Evolutionary conservation across 768 basidiomycete genomes (phyloP).

Genomic region (Tylopilus sp.): DNA sequence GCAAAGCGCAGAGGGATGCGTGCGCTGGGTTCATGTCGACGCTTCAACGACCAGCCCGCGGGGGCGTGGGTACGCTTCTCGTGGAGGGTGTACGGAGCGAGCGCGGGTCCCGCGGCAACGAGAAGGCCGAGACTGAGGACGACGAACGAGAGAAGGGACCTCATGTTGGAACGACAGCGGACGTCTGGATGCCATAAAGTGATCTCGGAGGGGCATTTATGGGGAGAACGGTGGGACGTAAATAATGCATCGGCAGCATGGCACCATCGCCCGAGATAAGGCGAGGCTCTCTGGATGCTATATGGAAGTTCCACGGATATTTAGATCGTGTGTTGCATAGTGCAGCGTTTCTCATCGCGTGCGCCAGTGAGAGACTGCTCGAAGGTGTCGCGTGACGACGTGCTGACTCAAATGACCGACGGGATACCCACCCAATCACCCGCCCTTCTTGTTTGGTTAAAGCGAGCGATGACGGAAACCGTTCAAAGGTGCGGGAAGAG

Average conservation of each 20-base stretch:
- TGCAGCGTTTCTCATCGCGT: neutral
- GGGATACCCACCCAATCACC: neutral
- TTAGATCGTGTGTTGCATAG: neutral
- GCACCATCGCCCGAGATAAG: neutral
- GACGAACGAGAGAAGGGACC: slow-evolving; percentile 10
- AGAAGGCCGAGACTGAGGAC: neutral
- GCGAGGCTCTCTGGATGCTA: neutral
- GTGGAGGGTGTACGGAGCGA: slow-evolving; percentile 25
- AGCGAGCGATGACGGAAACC: neutral
- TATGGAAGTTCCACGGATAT: neutral
- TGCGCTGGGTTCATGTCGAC: slow-evolving; percentile 30
- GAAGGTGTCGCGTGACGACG: neutral
- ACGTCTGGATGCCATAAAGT: neutral
- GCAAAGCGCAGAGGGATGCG: slow-evolving; percentile 29
- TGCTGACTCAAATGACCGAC: neutral
- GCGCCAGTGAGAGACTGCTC: neutral
- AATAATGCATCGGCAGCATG: neutral
- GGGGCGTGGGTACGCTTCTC: slow-evolving; percentile 38
- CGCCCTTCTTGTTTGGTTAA: neutral
- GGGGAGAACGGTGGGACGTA: slow-evolving; percentile 7
- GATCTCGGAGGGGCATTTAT: slow-evolving; percentile 7
- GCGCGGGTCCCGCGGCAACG: neutral
- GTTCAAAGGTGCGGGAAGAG: neutral
- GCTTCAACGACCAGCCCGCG: slow-evolving; percentile 35
- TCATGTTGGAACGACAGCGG: slow-evolving; percentile 8